These are phyloP conservation scores for Tolypocladium ophioglossoides DNA, from an alignment of 2,329 filamentous ascomycete species.

Conservation along the genomic window DNA sequence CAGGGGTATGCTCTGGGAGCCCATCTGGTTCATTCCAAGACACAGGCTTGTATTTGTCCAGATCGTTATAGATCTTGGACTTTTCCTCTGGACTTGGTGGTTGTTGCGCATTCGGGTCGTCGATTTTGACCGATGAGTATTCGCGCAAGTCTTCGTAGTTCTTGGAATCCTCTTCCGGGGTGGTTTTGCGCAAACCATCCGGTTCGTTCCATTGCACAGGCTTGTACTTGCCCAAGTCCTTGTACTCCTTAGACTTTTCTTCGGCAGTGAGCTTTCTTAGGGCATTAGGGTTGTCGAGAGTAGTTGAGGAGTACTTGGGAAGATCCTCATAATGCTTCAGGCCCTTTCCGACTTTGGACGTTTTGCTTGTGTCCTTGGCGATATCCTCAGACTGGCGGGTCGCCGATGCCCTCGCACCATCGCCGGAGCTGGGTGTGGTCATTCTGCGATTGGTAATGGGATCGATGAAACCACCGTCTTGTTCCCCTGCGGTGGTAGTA, in stretches of 20 bases:
- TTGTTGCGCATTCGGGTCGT: slow-evolving; percentile 15
- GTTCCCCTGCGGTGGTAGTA: slow-evolving; percentile 9
- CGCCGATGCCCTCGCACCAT: background rate
- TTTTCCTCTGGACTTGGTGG: slow-evolving; percentile 16
- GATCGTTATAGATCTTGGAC: slow-evolving; percentile 27
- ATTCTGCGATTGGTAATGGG: slow-evolving; percentile 47
- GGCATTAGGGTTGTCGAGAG: slow-evolving; percentile 16
- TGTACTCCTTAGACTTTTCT: slow-evolving; percentile 19
- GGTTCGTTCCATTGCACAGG: slow-evolving; percentile 10
- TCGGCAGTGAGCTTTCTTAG: slow-evolving; percentile 15
- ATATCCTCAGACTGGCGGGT: background rate
- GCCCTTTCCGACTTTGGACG: background rate
- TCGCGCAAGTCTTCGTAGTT: slow-evolving; percentile 23
- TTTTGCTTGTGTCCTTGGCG: background rate
- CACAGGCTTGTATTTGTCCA: slow-evolving; percentile 27
- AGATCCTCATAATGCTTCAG: slow-evolving; percentile 14
- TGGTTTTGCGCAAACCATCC: slow-evolving; percentile 12
- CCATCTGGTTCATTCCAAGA: slow-evolving; percentile 30
- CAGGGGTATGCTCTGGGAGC: slow-evolving; percentile 19
- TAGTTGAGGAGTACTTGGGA: slow-evolving; percentile 18
- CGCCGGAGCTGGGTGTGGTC: background rate
- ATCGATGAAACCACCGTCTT: slow-evolving; percentile 29
- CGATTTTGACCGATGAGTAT: slow-evolving; percentile 12
- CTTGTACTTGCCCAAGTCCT: slow-evolving; percentile 25
- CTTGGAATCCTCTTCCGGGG: slow-evolving; percentile 18